Evolutionary conservation across 106 monocot species (phyloP), one percentile per base, ranked within the genome.

Genomic region (Chionographis japonica): DNA sequence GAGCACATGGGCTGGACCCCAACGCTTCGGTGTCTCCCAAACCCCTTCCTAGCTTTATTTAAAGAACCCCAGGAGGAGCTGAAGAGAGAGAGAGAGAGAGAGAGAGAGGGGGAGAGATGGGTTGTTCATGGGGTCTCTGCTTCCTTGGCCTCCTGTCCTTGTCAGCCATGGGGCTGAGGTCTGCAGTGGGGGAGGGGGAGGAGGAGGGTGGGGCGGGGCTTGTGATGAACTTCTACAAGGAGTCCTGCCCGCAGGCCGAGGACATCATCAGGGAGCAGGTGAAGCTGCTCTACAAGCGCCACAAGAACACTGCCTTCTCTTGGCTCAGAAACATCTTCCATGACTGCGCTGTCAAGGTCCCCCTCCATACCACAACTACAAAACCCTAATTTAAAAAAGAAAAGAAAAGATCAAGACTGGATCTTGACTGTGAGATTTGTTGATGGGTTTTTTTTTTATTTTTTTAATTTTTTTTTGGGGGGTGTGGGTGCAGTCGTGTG

Each of bases 221-320:
- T 20, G 74, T 66, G 63, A 79, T 84, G 84, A 74, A 86, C 84
- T 91, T 81, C 81, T 91, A 91, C 86, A 91, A 84, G 78, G 90
- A 91, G 66, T 76, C 86, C 15, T 91, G 90, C 74, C 90, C 90
- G 13, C 90, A 91, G 52, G 90, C 84, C 3, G 90, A 91, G 79
- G 91, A 84, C 62, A 77, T 91, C 63, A 87, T 91, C 76, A 81
- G 53, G 43, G 87, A 91, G 74, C 91, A 91, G 58, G 91, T 87
- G 38, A 81, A 82, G 71, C 77, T 91, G 54, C 87, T 91, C 62
- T 91, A 87, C 87, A 91, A 84, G 66, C 78, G 84, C 64, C 91
- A 91, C 81, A 91, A 91, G 87, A 91, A 91, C 91, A 91, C 91
- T 55, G 87, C 91, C 66, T 84, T 91, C 81, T 91, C 87, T 18